These are phyloP conservation scores for Colletotrichum higginsianum DNA, from an alignment of 2,329 filamentous ascomycete genomes.

Conservation along the genomic window DNA sequence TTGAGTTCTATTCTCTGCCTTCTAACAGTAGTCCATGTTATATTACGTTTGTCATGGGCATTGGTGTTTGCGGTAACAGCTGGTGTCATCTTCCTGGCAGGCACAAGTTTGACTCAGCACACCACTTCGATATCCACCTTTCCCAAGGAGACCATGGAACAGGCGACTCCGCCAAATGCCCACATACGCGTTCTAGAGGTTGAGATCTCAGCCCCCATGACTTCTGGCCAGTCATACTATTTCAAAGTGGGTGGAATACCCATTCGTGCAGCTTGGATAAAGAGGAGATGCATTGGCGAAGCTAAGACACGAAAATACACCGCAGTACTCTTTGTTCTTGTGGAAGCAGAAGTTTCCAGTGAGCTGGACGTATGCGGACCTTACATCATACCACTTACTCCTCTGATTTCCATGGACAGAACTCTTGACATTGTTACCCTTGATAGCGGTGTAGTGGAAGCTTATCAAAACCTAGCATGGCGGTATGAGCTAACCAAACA, in stretches of 20 bases:
- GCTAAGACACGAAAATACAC: not conserved
- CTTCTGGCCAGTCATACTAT: conserved; percentile 1
- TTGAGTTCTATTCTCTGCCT: not conserved
- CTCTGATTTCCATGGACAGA: not conserved
- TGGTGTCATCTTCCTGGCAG: conserved; percentile 1
- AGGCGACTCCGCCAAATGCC: not conserved
- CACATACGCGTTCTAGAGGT: conserved; percentile 2
- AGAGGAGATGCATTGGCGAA: not conserved
- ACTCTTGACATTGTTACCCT: conserved; percentile 1
- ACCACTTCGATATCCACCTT: not conserved
- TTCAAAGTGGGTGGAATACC: conserved; percentile 6
- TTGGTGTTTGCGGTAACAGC: not conserved
- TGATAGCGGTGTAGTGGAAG: conserved; percentile 7
- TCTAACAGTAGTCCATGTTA: not conserved
- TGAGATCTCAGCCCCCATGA: not conserved
- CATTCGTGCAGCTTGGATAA: conserved; percentile 1
- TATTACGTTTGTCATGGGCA: not conserved
- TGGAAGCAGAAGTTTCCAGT: not conserved
- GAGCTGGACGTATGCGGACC: conserved; percentile 1
- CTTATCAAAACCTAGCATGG: conserved; percentile 1
- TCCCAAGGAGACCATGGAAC: conserved; percentile 1
- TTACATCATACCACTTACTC: conserved; percentile 6
- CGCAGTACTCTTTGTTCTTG: conserved; percentile 1
- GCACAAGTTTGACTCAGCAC: conserved; percentile 11
- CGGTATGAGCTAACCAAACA: not conserved